A percentile compares a stretch with the other conserved stretches of the same genome.
Conservation (phyloP, 129 eudicot genomes). For the Tagetes erecta region DNA sequence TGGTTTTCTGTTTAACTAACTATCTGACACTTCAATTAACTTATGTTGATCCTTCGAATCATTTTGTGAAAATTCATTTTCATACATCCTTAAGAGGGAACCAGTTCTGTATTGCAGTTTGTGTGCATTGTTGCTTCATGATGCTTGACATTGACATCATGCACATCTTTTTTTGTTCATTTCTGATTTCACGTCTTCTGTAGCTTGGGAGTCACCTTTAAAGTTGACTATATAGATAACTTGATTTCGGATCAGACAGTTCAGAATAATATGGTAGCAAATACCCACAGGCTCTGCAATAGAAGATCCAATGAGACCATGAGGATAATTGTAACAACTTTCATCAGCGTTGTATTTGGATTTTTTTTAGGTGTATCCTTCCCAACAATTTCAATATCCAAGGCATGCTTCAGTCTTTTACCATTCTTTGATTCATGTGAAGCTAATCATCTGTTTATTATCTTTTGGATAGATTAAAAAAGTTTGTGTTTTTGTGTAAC, state of each 20-base stretch:
- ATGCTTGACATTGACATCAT: neutral
- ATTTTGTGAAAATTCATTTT: neutral
- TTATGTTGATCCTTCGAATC: neutral
- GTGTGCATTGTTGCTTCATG: neutral
- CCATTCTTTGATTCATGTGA: constrained; percentile 7
- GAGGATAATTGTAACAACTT: constrained; percentile 76
- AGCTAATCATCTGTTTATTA: constrained; percentile 10
- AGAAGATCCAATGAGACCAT: constrained; percentile 65
- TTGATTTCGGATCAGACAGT: constrained; percentile 11
- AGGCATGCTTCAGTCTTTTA: constrained; percentile 42
- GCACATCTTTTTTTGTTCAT: constrained; percentile 4
- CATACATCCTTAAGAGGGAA: neutral
- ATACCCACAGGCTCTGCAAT: constrained; percentile 46
- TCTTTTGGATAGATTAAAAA: constrained; percentile 4
- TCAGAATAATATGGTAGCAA: constrained; percentile 39
- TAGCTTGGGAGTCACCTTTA: constrained; percentile 6
- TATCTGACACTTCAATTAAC: neutral
- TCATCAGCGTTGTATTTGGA: constrained; percentile 71
- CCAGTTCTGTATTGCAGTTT: neutral
- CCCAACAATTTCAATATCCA: constrained; percentile 56
- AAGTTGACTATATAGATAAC: constrained; percentile 10
- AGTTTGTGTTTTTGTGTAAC: constrained; percentile 19
- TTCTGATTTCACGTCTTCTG: constrained; percentile 12
- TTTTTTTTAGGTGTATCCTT: constrained; percentile 72
- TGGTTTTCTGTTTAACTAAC: neutral